Conservation (phyloP, 768 basidiomycete species). For the Pleurotus eryngii region DNA sequence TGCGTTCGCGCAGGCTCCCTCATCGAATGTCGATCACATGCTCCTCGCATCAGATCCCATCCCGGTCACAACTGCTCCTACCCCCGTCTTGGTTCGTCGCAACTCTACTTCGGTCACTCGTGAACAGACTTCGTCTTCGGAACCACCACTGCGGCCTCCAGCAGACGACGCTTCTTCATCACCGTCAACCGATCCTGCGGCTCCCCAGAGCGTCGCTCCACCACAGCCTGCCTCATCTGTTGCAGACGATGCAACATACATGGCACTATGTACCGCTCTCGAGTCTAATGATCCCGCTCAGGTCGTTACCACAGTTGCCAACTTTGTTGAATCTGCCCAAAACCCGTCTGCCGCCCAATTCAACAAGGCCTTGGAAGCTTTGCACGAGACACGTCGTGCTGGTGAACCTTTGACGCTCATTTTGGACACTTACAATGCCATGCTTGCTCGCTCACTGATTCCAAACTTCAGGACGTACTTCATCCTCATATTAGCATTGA, state of each 20-base stretch:
- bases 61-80: constrained; percentile 10
- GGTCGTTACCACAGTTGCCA: constrained; percentile 33
- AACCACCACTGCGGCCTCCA: constrained; percentile 10
- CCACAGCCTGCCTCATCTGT: not conserved
- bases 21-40: constrained; percentile 23
- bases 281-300: constrained; percentile 19
- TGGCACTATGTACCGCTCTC: constrained; percentile 23
- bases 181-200: constrained; percentile 17
- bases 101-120: constrained; percentile 42
- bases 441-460: constrained; percentile 56
- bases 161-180: constrained; percentile 3
- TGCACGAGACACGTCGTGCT: constrained; percentile 39
- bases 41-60: constrained; percentile 45
- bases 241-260: constrained; percentile 9
- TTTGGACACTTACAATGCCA: constrained; percentile 67
- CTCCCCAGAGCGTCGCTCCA: constrained; percentile 16
- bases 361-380: constrained; percentile 58
- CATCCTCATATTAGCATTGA: constrained; percentile 57
- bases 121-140: constrained; percentile 17
- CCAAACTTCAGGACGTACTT: constrained; percentile 66
- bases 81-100: constrained; percentile 37
- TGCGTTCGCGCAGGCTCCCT: constrained; percentile 40
- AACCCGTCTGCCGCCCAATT: constrained; percentile 48
- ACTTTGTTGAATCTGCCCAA: constrained; percentile 24
- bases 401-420: constrained; percentile 57